Conservation (phyloP, 768 basidiomycete species). For the Mycena albidolilacea region DNA sequence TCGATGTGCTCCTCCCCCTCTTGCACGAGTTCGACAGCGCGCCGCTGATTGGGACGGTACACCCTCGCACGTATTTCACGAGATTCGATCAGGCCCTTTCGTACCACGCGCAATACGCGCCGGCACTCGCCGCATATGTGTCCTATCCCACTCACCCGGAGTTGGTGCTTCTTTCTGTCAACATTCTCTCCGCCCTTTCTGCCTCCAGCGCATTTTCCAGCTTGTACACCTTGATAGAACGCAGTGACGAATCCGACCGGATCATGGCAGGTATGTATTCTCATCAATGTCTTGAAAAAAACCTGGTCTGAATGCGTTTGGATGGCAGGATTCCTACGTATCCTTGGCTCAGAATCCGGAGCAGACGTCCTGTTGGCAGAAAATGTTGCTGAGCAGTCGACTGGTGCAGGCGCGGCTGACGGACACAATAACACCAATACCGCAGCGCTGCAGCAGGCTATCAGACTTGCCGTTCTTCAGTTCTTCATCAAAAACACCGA, state of each 20-base stretch:
- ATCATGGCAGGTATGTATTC: conserved; percentile 66
- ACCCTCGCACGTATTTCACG: conserved; percentile 79
- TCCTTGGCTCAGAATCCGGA: conserved; percentile 73
- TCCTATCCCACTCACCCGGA: conserved; percentile 80
- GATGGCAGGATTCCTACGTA: conserved; percentile 72
- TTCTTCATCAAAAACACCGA: conserved; percentile 85
- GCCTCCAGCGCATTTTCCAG: conserved; percentile 77
- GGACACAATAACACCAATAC: conserved; percentile 60
- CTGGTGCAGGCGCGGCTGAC: conserved; percentile 80
- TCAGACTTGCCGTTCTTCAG: conserved; percentile 83
- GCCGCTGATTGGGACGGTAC: conserved; percentile 66
- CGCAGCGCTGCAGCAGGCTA: conserved; percentile 74
- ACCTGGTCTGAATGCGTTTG: background rate
- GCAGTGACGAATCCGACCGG: conserved; percentile 87
- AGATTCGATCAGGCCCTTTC: conserved; percentile 83
- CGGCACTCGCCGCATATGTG: conserved; percentile 87
- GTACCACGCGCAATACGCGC: conserved; percentile 79
- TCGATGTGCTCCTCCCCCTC: conserved; percentile 88
- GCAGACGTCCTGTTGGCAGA: conserved; percentile 76
- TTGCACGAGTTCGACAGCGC: conserved; percentile 76
- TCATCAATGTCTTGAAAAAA: background rate
- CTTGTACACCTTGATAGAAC: conserved; percentile 83
- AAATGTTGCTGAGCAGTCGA: conserved; percentile 69
- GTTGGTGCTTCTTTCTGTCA: conserved; percentile 82
- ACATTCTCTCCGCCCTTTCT: conserved; percentile 80